Percentiles rank a stretch among this genome's conserved stretches.
Conservation (phyloP, 2,329 filamentous ascomycete species). For the Alternaria sp. region DNA sequence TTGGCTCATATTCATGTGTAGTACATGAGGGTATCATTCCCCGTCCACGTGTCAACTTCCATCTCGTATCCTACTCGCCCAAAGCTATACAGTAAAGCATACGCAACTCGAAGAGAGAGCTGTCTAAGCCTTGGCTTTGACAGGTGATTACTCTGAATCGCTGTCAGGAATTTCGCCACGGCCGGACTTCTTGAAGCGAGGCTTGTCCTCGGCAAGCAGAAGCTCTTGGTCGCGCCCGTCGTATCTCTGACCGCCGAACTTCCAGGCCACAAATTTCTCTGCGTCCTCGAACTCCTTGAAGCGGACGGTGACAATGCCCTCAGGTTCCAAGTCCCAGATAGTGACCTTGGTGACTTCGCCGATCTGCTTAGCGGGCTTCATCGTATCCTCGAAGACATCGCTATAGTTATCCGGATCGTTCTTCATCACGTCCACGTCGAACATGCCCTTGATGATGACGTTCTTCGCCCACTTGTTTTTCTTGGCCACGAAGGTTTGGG, state of each 20-base stretch:
- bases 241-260: conserved; percentile 29
- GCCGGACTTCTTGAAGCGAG: conserved; percentile 39
- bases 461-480: conserved; percentile 73
- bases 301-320: conserved; percentile 84
- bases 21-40: conserved; percentile 10
- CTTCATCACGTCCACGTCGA: no score
- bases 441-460: conserved; percentile 91
- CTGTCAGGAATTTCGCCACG: conserved; percentile 26
- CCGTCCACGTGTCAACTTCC: neutral
- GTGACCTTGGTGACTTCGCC: conserved; percentile 90
- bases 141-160: conserved; percentile 33
- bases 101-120: neutral
- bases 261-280: conserved; percentile 29
- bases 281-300: conserved; percentile 75
- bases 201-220: conserved; percentile 35
- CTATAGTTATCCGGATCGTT: no score
- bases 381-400: no score
- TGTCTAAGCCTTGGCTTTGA: conserved; percentile 5
- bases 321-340: conserved; percentile 83
- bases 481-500: conserved; percentile 51
- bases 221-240: conserved; percentile 20
- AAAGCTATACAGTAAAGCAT: neutral
- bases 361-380: conserved; percentile 45
- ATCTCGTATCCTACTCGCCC: neutral
- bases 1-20: neutral